phyloP scores from a whole-genome alignment of 331 rosid species.

The Quercus phellos region DNA sequence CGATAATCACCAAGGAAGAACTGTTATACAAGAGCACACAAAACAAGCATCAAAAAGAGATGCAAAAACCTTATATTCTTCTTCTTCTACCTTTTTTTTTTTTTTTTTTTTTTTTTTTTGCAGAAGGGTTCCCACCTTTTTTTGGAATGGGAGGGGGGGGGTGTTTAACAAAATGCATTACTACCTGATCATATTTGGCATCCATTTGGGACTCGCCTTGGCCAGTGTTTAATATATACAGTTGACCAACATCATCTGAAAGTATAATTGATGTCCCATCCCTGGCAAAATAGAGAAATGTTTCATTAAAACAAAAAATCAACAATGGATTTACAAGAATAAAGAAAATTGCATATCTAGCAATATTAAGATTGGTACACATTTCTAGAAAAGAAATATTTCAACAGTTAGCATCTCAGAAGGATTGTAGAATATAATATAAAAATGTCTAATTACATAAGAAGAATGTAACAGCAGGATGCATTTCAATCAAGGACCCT shows the following conservation, averaged over 20 bases:
- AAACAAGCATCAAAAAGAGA: slow-evolving; percentile 20
- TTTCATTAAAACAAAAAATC: slow-evolving; percentile 9
- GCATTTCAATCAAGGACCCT: background rate
- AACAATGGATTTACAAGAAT: background rate
- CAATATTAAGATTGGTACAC: background rate
- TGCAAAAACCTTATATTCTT: background rate
- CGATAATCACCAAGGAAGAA: slow-evolving; percentile 99
- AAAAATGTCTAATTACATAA: background rate
- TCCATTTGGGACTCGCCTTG: slow-evolving; percentile 94
- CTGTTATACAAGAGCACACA: slow-evolving; percentile 40
- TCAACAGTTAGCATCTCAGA: background rate
- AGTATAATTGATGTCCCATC: slow-evolving; percentile 97
- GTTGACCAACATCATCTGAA: slow-evolving; percentile 97
- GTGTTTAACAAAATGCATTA: background rate
- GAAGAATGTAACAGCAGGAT: background rate
- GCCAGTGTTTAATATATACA: slow-evolving; percentile 84
- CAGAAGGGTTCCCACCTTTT: background rate
- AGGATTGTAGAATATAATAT: background rate
- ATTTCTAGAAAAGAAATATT: background rate
- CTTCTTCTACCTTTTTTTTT: background rate
- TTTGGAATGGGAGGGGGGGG: background rate
- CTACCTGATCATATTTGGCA: slow-evolving; percentile 97
- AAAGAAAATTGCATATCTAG: background rate
- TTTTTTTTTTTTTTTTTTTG: background rate
- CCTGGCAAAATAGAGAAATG: slow-evolving; percentile 33